A percentile compares a stretch with the other conserved stretches of the same genome.
Conservation (phyloP, 345 rosid species). For the Eucalyptus polyanthemos region DNA sequence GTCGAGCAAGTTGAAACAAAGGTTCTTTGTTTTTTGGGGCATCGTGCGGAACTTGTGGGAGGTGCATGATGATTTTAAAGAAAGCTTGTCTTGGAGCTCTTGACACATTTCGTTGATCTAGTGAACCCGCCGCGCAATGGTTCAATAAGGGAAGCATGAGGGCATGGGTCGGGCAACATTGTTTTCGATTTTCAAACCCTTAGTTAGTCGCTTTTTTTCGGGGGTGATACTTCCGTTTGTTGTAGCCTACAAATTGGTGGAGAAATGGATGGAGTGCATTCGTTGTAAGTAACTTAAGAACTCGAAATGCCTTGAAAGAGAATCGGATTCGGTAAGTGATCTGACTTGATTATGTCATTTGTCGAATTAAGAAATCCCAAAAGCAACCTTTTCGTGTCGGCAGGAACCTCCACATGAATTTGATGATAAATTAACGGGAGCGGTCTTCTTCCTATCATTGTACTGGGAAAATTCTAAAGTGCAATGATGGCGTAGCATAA, state of each 20-base stretch:
- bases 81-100: neutral
- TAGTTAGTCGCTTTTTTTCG: neutral
- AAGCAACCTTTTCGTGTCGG: neutral
- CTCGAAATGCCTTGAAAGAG: neutral
- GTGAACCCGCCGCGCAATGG: too few relatives aligned
- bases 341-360: neutral
- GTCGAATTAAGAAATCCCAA: neutral
- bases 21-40: neutral
- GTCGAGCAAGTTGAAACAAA: neutral
- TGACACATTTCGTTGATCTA: neutral
- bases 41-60: fast-evolving
- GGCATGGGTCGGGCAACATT: neutral
- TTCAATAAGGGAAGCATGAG: neutral
- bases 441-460: neutral
- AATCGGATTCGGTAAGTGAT: neutral
- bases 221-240: neutral
- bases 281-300: neutral
- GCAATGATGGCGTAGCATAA: neutral
- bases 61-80: neutral
- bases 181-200: neutral
- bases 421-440: neutral
- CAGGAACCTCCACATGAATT: neutral
- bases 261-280: neutral
- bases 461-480: neutral
- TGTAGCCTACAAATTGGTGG: neutral